phyloP scores from a whole-genome alignment of 306 rosid species.

The Cicer bijugum region DNA sequence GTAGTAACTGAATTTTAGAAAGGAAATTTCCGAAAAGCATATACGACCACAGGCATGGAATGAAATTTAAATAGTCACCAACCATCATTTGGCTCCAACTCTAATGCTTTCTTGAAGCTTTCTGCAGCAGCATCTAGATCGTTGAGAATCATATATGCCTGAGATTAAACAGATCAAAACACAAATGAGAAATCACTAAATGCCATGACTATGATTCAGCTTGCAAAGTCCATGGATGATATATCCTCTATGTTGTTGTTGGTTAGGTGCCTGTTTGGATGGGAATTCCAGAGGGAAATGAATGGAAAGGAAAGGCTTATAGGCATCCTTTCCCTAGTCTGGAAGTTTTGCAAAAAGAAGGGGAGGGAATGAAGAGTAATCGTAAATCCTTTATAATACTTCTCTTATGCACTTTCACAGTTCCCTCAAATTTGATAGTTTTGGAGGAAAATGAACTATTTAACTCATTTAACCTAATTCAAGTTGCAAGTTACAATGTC shows the following conservation, averaged over 20 bases:
- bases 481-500: neutral
- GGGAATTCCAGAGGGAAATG: neutral
- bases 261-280: conserved; percentile 6
- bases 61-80: conserved; percentile 36
- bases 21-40: conserved; percentile 19
- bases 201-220: conserved; percentile 30
- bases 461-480: neutral
- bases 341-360: neutral
- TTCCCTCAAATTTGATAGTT: neutral
- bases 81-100: conserved; percentile 69
- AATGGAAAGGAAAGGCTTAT: neutral
- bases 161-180: conserved; percentile 33
- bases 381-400: conserved; percentile 2
- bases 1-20: neutral
- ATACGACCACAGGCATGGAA: conserved; percentile 3
- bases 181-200: conserved; percentile 29
- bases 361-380: neutral
- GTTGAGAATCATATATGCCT: conserved; percentile 60
- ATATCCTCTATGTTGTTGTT: neutral
- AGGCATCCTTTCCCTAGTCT: conserved; percentile 1
- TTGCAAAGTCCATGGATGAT: conserved; percentile 19
- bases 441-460: neutral
- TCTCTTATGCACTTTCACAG: neutral
- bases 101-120: conserved; percentile 59
- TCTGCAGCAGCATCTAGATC: conserved; percentile 59